Base-by-base conservation (phyloP, 306 rosid species). In the Carpinus fangiana region DNA sequence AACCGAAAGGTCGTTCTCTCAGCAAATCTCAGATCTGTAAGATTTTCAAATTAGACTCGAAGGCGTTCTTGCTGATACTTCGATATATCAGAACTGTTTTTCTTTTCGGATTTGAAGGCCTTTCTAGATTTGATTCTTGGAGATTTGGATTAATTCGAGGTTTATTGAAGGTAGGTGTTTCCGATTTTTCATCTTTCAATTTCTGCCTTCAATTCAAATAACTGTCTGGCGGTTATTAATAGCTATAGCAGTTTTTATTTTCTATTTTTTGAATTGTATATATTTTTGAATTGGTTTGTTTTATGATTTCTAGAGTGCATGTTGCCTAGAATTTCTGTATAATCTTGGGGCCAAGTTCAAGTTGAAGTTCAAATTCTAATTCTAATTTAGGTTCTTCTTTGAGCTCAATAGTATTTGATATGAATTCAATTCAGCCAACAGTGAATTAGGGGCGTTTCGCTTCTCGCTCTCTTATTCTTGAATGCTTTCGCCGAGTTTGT, bases 21-120 rank as follows among this genome's bases (percentile, higher is more conserved):
- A 46, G 10, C 54, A 57, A 81, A 84, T 84, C 86, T 82, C 87
- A 87, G 93, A 89, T 91, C 90, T 84, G 87, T 82, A 53, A 54
- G 16, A 46, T 69, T 48, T 12, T 48, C 38, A 43, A 31, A 81
- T 81, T 89, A 57, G 78, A 81, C 76, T 84, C 71, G 59, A 14
- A 51, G 31, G 45, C 57, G 12, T 77, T 59, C 47, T 10, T 46
- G 74, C 52, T 47, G 28, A 16, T 51, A 38, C 56, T 79, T 26
- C 17, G 67, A 65, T 70, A 14, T 56, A 60, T 72, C 76, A 20
- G 52, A 54, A 59, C 77, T 65, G 31, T 54, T 36, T 74, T 74
- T n/a, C 31, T 76, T 66, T 54, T 80, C 50, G 9, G 67, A 68
- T 67, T 77, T 76, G 13, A 52, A 75, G 76, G 56, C 51, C 56